These are phyloP conservation scores for Trichocladium antarcticum DNA, from an alignment of 495 filamentous ascomycete species.

Conservation along the genomic window DNA sequence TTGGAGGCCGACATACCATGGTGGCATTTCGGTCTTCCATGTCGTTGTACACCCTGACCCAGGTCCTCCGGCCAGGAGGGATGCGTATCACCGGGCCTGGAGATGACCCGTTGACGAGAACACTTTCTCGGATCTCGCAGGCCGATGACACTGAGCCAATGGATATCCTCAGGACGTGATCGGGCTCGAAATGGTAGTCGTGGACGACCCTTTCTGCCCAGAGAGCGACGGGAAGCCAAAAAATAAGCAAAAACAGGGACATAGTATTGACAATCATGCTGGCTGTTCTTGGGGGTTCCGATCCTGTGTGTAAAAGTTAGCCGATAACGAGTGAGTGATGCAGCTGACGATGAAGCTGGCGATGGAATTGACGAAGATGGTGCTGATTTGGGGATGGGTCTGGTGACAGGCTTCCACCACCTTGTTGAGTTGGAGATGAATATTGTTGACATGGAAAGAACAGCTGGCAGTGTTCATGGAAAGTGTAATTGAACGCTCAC, in stretches of 20 bases:
- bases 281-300: not conserved
- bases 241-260: not conserved
- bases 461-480: too few species aligned
- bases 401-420: too few species aligned
- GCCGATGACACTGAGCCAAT: conserved; percentile 29
- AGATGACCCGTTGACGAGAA: conserved; percentile 44
- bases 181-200: conserved; percentile 37
- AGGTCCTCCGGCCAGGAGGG: conserved; percentile 38
- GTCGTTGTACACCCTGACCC: conserved; percentile 52
- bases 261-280: conserved; percentile 3
- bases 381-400: too few species aligned
- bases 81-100: conserved; percentile 43
- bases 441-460: too few species aligned
- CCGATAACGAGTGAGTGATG: too few species aligned
- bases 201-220: conserved; percentile 17
- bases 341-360: too few species aligned
- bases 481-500: too few species aligned
- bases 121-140: conserved; percentile 34
- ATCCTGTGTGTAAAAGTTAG: too few species aligned
- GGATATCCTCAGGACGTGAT: conserved; percentile 40
- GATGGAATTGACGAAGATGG: too few species aligned
- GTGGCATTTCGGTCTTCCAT: conserved; percentile 43
- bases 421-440: too few species aligned
- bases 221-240: not conserved
- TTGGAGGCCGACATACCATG: conserved; percentile 31